Conservation (phyloP, 2,329 filamentous ascomycete genomes). For the Hypoxylon sp. region DNA sequence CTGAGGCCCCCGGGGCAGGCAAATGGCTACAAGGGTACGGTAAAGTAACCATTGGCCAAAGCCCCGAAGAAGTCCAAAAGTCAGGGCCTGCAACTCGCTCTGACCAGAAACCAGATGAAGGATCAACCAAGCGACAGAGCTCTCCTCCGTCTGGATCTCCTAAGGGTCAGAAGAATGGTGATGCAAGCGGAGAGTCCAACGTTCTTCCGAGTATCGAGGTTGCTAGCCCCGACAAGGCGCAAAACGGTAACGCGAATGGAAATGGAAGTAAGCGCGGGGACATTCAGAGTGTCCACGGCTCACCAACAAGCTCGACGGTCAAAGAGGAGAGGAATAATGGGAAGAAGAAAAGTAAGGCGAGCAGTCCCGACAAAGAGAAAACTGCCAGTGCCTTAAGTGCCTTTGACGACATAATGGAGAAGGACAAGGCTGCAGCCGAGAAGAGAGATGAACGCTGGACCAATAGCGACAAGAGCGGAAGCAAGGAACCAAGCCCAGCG, state of each 20-base stretch:
- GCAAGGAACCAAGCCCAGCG: slow-evolving; percentile 18
- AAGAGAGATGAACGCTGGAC: slow-evolving; percentile 27
- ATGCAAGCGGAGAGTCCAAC: slow-evolving; percentile 38
- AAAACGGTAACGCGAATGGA: neutral
- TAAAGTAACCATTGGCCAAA: slow-evolving; percentile 12
- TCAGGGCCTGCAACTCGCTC: slow-evolving; percentile 6
- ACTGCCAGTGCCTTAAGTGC: neutral
- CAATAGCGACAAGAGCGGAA: neutral
- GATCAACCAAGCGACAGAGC: slow-evolving; percentile 3
- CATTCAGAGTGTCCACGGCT: slow-evolving; percentile 33
- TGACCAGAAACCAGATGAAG: slow-evolving; percentile 10
- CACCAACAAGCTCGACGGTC: slow-evolving; percentile 16
- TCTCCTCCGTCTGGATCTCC: slow-evolving; percentile 8
- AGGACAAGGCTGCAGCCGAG: slow-evolving; percentile 26
- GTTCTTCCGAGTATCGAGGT: slow-evolving; percentile 34
- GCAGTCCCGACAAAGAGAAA: neutral
- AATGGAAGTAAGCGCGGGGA: slow-evolving; percentile 7
- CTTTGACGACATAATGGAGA: slow-evolving; percentile 17
- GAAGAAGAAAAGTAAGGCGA: neutral
- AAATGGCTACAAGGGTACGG: slow-evolving; percentile 39
- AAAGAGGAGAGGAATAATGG: slow-evolving; percentile 18
- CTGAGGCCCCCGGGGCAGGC: slow-evolving; percentile 7
- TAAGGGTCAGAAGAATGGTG: slow-evolving; percentile 12
- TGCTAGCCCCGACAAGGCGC: slow-evolving; percentile 1
- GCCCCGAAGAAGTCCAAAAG: neutral